Percentiles rank a stretch among this genome's conserved stretches.
These are phyloP conservation scores for Neonectria hederae DNA, from an alignment of 2,329 filamentous ascomycete species.

Conservation along the genomic window DNA sequence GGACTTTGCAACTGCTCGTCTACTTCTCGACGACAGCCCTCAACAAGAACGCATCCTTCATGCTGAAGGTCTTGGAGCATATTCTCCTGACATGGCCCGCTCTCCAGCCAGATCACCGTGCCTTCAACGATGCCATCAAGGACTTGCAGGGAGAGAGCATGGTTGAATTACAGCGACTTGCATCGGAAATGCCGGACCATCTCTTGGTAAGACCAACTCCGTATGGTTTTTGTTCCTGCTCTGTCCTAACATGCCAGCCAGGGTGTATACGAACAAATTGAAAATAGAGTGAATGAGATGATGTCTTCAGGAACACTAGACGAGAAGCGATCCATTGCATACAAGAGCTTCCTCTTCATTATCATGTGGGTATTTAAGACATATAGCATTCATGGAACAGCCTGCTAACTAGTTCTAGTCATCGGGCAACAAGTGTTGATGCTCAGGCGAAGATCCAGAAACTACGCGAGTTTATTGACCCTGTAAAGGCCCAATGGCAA, in stretches of 20 bases:
- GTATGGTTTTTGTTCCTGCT: background rate
- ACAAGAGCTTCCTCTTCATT: conserved; percentile 91
- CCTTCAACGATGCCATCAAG: conserved; percentile 89
- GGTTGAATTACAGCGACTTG: conserved; percentile 87
- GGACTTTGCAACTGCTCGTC: conserved; percentile 82
- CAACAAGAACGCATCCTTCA: conserved; percentile 80
- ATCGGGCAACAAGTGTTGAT: conserved; percentile 82
- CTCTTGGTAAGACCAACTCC: conserved; percentile 67
- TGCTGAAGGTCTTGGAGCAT: conserved; percentile 89
- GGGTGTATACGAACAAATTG: conserved; percentile 88
- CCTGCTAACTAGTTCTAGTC: conserved; percentile 57
- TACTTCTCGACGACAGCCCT: conserved; percentile 85
- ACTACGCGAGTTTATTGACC: conserved; percentile 81
- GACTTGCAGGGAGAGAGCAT: conserved; percentile 87
- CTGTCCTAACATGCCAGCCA: conserved; percentile 43
- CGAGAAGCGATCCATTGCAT: conserved; percentile 84
- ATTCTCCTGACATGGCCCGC: conserved; percentile 85
- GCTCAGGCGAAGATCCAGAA: conserved; percentile 74
- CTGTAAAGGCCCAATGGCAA: conserved; percentile 83
- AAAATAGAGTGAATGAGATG: conserved; percentile 84
- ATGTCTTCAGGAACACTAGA: conserved; percentile 77
- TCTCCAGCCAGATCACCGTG: conserved; percentile 73
- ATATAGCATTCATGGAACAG: background rate
- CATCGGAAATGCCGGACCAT: conserved; percentile 90
- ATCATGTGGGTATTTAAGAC: conserved; percentile 70